Evolutionary conservation across 2,329 filamentous ascomycete genomes (phyloP), one percentile per base, ranked within the genome.

Genomic region (Botrytis elliptica): DNA sequence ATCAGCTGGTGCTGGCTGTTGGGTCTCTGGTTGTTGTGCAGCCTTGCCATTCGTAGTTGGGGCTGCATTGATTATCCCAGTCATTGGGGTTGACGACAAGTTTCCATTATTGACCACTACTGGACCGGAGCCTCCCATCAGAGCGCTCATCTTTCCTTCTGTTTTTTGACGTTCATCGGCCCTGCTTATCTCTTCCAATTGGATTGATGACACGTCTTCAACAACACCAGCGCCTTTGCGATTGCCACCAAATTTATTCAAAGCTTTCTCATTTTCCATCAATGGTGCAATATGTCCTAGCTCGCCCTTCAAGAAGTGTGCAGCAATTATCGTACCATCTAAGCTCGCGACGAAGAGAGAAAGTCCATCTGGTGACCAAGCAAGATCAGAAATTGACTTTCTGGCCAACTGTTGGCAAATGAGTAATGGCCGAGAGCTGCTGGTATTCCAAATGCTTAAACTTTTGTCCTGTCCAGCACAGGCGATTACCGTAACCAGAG

Each of bases 381-480:
- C 90, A 71, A 99, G 85, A 83, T 99, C 96, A 1, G 94, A 97
- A 77, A 99, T 95, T 0, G 96, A 93, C 82, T 99, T 99, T 60
- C 90, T 90, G 29, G 93, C 91, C 74, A 99, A 83, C 79, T 98
- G 95, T 80, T 97, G 94, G 16, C 94, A 87, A 70, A 98, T 94
- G 33, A 98, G 91, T 33, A 98, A 91, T 0, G 96, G 96, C 36
- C 96, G 87, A 0, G 96, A 95, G 38, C 93, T 97, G 80, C 94
- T 97, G 1, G 97, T 99, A 79, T 98, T 98, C 96, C 96, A 99
- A 55, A 99, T 92, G 79, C 94, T 98, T 60, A 99, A 84, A 3
- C 95, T 96, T 83, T 98, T 98, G 82, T 99, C 96, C 80, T 97
- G 96, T 4, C 96, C 97, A 9, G 95, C 96, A 75, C 95, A 98